Evolutionary conservation across 192 early-diverging fungal species (phyloP).

Genomic region (Spizellomyces sp.): DNA sequence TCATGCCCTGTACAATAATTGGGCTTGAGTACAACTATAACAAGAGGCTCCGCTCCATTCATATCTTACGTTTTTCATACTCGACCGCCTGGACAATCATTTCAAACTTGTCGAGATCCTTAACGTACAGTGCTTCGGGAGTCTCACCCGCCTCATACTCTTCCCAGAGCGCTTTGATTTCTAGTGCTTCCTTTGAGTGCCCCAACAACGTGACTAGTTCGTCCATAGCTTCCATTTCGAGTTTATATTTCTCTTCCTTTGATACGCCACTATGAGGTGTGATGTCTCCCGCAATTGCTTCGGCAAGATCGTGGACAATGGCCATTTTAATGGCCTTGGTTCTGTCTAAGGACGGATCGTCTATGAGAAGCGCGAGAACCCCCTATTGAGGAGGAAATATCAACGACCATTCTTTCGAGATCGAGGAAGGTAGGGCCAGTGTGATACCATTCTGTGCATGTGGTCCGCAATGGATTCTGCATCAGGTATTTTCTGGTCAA

Average conservation of each 20-base stretch:
- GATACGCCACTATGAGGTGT: slow-evolving; percentile 79
- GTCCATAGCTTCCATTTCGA: slow-evolving; percentile 72
- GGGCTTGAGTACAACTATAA: not conserved
- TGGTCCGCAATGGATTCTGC: slow-evolving; percentile 93
- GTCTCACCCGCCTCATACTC: slow-evolving; percentile 83
- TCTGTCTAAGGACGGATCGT: slow-evolving; percentile 56
- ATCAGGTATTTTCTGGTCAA: slow-evolving; percentile 65
- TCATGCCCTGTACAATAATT: slow-evolving; percentile 48
- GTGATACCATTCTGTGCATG: slow-evolving; percentile 86
- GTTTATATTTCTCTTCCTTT: slow-evolving; percentile 73
- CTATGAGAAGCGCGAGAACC: slow-evolving; percentile 81
- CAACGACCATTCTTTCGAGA: not conserved
- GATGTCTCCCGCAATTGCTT: slow-evolving; percentile 87
- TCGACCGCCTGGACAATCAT: slow-evolving; percentile 92
- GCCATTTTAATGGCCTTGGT: slow-evolving; percentile 70
- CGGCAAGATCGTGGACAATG: slow-evolving; percentile 91
- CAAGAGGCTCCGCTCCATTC: not conserved
- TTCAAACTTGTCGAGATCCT: slow-evolving; percentile 97
- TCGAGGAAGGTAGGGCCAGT: not conserved
- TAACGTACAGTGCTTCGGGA: slow-evolving; percentile 77
- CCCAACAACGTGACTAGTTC: slow-evolving; percentile 62
- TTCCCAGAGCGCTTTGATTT: slow-evolving; percentile 77
- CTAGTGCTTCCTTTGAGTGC: slow-evolving; percentile 56
- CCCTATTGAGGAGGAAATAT: slow-evolving; percentile 28
- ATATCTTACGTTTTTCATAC: slow-evolving; percentile 75